These are phyloP conservation scores for Pythium aquatile DNA, from an alignment of 352 stramenopile species.

Conservation along the genomic window DNA sequence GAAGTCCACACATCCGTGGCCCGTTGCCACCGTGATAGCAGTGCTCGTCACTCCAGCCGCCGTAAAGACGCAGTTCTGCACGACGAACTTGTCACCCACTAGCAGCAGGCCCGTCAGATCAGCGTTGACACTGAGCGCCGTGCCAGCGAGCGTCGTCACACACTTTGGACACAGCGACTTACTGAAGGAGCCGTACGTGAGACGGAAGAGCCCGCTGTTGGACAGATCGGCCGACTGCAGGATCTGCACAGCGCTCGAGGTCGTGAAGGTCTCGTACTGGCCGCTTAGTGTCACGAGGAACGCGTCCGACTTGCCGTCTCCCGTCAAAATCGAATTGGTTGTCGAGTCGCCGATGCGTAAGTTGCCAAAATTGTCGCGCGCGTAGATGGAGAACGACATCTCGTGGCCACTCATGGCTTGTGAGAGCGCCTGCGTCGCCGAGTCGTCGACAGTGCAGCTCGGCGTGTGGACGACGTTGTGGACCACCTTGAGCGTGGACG, in stretches of 20 bases:
- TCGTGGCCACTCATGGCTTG: slow-evolving; percentile 77
- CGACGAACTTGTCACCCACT: slow-evolving; percentile 53
- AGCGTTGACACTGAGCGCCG: slow-evolving; percentile 56
- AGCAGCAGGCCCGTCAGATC: slow-evolving; percentile 66
- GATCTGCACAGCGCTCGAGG: slow-evolving; percentile 89
- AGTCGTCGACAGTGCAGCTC: slow-evolving; percentile 84
- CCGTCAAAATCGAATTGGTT: slow-evolving; percentile 62
- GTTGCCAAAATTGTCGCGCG: slow-evolving; percentile 94
- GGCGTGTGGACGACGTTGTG: slow-evolving; percentile 87
- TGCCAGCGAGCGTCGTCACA: slow-evolving; percentile 40
- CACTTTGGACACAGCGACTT: slow-evolving; percentile 54
- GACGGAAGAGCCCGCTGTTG: slow-evolving; percentile 54
- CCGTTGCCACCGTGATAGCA: slow-evolving; percentile 46
- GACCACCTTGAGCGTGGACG: slow-evolving; percentile 82
- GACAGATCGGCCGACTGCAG: slow-evolving; percentile 34
- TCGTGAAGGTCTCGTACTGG: slow-evolving; percentile 62
- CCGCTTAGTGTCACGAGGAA: slow-evolving; percentile 89
- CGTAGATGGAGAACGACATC: slow-evolving; percentile 86
- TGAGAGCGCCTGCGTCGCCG: slow-evolving; percentile 65
- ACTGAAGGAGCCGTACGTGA: slow-evolving; percentile 68
- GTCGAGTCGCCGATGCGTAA: slow-evolving; percentile 73
- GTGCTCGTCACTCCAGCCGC: slow-evolving; percentile 36
- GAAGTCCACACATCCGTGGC: slow-evolving; percentile 64
- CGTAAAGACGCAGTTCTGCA: slow-evolving; percentile 76
- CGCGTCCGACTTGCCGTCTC: slow-evolving; percentile 86